These are phyloP conservation scores for Euphorbia corollata DNA, from an alignment of 441 rosid genomes.

Conservation along the genomic window DNA sequence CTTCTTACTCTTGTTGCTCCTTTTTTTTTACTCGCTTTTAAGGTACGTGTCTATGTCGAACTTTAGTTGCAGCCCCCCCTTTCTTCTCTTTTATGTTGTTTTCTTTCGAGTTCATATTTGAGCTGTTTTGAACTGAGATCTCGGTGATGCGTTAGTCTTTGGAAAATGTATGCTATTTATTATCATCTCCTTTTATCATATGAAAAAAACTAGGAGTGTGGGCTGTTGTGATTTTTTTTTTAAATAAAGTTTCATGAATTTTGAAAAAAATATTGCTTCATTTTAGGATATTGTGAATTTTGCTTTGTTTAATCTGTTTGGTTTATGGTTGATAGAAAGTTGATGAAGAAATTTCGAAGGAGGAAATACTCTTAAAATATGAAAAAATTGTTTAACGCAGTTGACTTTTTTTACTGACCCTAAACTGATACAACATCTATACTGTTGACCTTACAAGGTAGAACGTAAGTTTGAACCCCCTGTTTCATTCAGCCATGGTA, in stretches of 20 bases:
- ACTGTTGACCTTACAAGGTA: background rate
- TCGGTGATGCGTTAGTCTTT: constrained; percentile 5
- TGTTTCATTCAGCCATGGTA: background rate
- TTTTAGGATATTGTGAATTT: background rate
- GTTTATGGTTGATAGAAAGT: constrained; percentile 2
- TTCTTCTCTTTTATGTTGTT: background rate
- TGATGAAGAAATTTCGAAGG: constrained; percentile 3
- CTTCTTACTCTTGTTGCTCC: constrained; percentile 8
- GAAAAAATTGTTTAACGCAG: background rate
- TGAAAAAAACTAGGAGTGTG: background rate
- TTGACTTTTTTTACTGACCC: background rate
- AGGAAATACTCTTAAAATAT: background rate
- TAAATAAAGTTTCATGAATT: background rate
- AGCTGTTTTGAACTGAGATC: constrained; percentile 19
- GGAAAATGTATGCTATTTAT: background rate
- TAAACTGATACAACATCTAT: background rate
- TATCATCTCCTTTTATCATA: background rate
- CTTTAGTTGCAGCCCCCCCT: background rate
- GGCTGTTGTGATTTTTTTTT: background rate
- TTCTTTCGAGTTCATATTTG: background rate
- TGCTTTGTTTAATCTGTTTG: background rate
- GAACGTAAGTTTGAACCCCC: background rate
- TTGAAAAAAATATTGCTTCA: background rate
- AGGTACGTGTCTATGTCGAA: constrained; percentile 17
- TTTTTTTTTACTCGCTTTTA: constrained; percentile 5